Base-by-base conservation (phyloP, 2,329 filamentous ascomycete genomes). In the Xylaria multiplex region DNA sequence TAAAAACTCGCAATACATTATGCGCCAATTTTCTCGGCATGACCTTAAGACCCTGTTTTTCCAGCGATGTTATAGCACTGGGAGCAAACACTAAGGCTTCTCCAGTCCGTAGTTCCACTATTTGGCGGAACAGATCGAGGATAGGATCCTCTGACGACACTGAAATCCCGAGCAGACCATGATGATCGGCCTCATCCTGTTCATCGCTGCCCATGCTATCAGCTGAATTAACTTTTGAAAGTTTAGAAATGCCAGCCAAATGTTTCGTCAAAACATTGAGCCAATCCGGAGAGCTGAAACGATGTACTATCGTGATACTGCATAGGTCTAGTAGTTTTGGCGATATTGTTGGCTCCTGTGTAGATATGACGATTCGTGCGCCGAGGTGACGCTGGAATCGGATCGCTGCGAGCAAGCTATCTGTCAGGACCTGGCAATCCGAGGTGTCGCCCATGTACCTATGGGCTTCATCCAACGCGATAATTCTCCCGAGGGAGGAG, bases 391-490 rank as follows among this genome's bases (percentile, higher is more conserved):
- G 87, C 76, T 95, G 91, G 19, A 90, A 81, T 0, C 91, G 85
- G 69, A 95, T 90, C 0, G 86, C 85, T 0, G 82, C 81, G 0
- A 92, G 80, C 0, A 94, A 80, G 0, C 82, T 82, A 6, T 90
- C 82, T 0, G 90, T 93, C 32, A 94, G 82, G 0, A 79, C 80
- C 2, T 79, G 75, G 1, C 86, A 85, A 46, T 89, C 87, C 0
- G 81, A 76, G 0, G 84, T 84, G 0, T 81, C 80, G 13, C 83
- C 85, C 84, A 93, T 88, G 74, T 89, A 93, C 79, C 93, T 93
- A 74, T 96, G 92, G 0, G 92, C 92, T 74, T 95, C 91, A 68
- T 95, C 91, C 0, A 94, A 80, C 0, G 90, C 90, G 14, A 94
- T 78, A 43, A 93, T 81, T 4, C 88, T 83, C 0, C 90, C 87